Base-by-base conservation (phyloP, 2,329 filamentous ascomycete species). In the Fusarium siculi region DNA sequence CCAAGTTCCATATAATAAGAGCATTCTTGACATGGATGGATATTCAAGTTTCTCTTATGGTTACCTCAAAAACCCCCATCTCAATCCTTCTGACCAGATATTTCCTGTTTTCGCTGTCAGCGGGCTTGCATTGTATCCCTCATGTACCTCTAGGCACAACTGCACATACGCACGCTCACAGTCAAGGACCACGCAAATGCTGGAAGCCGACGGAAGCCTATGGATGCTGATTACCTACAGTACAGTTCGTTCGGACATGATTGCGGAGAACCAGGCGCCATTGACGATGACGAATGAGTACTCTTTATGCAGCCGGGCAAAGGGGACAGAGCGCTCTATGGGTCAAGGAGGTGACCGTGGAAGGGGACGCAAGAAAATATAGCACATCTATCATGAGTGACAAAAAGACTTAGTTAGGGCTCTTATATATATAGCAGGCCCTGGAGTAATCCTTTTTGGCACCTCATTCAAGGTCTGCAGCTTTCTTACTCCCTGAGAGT, bases 241-340 rank as follows among this genome's bases (percentile, higher is more conserved):
- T 15, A 19, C 12, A 40, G 30, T 44, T 42, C 34, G 40, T 30
- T 57, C 54, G 54, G 53, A 58, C 28, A 66, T 63, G 65, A 59
- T 16, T 37, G 47, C 65, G 69, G 69, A 66, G 47, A 50, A 44
- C 30, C 53, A 66, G 70, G 49, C 66, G 30, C 46, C 44, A 68
- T 44, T 34, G 47, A 30, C 52, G 57, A 74, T 68, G 68, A 74
- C 68, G 72, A 74, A 72, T 70, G 25, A 11, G 43, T 55, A 34
- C 46, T 62, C 39, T 59, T 39, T 43, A 60, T 52, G 58, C 58
- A 73, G 65, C 44, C 43, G 53, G 67, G 40, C 25, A 28, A 49
- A 55, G 32, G 18, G 37, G 57, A 43, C 40, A 23, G 30, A 42
- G 34, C 43, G 21, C 53, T 61, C 53, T 62, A 46, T 40, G 30